Conservation (phyloP, 164 flowering plant species). For the Tetracentron sinense region DNA sequence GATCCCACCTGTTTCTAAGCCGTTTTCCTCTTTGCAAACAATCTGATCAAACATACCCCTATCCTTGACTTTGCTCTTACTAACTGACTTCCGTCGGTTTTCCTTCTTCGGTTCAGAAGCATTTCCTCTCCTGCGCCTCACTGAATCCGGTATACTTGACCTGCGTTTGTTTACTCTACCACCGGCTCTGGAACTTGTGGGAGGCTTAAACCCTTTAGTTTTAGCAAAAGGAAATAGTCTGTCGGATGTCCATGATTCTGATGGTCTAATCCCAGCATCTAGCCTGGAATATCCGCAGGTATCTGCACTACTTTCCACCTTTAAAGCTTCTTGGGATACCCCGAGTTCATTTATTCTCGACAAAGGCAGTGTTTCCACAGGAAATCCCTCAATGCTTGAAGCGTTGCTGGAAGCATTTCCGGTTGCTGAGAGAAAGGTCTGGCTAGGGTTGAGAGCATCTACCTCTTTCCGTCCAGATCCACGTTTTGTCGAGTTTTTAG, state of each 20-base stretch:
- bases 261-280: slow-evolving; percentile 17
- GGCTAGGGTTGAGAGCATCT: slow-evolving; percentile 15
- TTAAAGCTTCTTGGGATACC: slow-evolving; percentile 14
- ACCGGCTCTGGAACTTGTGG: slow-evolving; percentile 31
- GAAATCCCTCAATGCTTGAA: slow-evolving; percentile 17
- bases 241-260: slow-evolving; percentile 22
- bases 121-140: slow-evolving; percentile 22
- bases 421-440: slow-evolving; percentile 15
- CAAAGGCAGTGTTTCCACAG: slow-evolving; percentile 10
- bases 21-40: slow-evolving; percentile 18
- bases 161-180: slow-evolving; percentile 27
- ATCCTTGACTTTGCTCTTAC: slow-evolving; percentile 26
- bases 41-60: slow-evolving; percentile 14
- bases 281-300: slow-evolving; percentile 9
- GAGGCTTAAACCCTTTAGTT: slow-evolving; percentile 21
- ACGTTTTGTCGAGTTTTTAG: slow-evolving; percentile 21
- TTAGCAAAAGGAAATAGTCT: slow-evolving; percentile 17
- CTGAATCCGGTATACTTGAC: slow-evolving; percentile 26
- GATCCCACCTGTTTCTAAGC: slow-evolving; percentile 26
- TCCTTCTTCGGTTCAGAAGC: slow-evolving; percentile 26
- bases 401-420: slow-evolving; percentile 21
- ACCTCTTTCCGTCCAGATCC: slow-evolving; percentile 16
- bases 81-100: slow-evolving; percentile 18
- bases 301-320: slow-evolving; percentile 17
- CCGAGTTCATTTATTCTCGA: slow-evolving; percentile 16